Evolutionary conservation across 83 land plant species (phyloP).

Genomic region (Picea engelmannii): DNA sequence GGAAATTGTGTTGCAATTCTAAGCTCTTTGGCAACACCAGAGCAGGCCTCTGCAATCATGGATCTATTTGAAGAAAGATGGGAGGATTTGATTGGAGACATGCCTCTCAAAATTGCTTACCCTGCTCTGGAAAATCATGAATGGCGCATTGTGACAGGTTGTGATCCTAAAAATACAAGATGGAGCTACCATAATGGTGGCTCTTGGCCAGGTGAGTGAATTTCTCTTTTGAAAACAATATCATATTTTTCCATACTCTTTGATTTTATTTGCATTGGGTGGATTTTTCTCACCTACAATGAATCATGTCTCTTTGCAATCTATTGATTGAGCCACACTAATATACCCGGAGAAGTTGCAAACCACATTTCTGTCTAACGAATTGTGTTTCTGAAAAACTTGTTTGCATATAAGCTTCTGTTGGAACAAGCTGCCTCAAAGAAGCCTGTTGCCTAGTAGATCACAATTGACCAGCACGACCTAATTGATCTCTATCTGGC

Average conservation of each 20-base stretch:
- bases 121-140: slow-evolving; percentile 45
- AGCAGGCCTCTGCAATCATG: slow-evolving; percentile 43
- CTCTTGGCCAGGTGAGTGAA: slow-evolving; percentile 46
- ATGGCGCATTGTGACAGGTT: slow-evolving; percentile 48
- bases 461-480: too few relatives aligned
- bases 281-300: neutral
- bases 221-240: neutral
- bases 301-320: too few relatives aligned
- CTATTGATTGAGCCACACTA: too few relatives aligned
- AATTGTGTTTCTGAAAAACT: too few relatives aligned
- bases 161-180: slow-evolving; percentile 43
- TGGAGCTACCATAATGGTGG: slow-evolving; percentile 63
- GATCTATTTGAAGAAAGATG: slow-evolving; percentile 48
- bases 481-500: too few relatives aligned
- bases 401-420: too few relatives aligned
- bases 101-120: slow-evolving; percentile 44
- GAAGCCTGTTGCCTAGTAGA: too few relatives aligned
- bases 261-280: neutral
- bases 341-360: too few relatives aligned
- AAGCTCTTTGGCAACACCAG: slow-evolving; percentile 36
- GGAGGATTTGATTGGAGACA: slow-evolving; percentile 47
- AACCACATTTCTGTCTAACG: too few relatives aligned
- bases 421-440: too few relatives aligned
- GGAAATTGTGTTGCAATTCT: slow-evolving; percentile 51
- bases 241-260: neutral